Base-by-base conservation (phyloP, 1,284 basidiomycete genomes). In the Trichosporon sp. region DNA sequence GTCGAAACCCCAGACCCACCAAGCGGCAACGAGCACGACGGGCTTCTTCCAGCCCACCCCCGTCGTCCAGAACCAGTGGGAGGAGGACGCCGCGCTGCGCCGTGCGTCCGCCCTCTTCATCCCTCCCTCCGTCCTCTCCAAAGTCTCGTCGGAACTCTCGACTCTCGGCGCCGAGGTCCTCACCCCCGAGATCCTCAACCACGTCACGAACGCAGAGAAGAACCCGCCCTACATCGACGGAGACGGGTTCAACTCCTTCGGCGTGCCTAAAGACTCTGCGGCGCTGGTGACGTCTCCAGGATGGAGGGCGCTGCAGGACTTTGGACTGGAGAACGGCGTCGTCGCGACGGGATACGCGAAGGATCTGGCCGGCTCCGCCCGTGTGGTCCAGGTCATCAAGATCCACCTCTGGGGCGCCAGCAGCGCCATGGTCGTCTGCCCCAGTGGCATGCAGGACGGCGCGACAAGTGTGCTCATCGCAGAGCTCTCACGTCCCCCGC, bases 371-470 rank as follows among this genome's bases (percentile, higher is more conserved):
- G 65, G 67, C 32, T 46, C 65, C 12, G 69, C 72, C 12, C 74
- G 74, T n/a, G 64, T 75, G 3, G 67, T 68, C 7, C 72, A 75
- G 68, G 40, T 68, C 37, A 56, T 69, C 69, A 73, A 73, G 69
- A 54, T 73, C 16, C 65, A 72, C 51, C 61, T 72, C 26, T 74
- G 73, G 73, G 59, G 63, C 19, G 40, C 67, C 16, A 51, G 37
- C 4, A 35, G 64, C 0, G 71, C 69, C 10, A 61, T 74, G 63
- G 71, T 70, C 6, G 68, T 66, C 10, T 74, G 73, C 63, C 73
- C 73, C 0, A 26, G 14, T 10, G 73, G 67, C 19, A 74, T 74
- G 73, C 71, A 72, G 69, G 73, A 74, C 63, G 73, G 73, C 21
- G 73, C 69, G n/a, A 35, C 67, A 11, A 31, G 19, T 11, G 64